Conservation (phyloP, 306 rosid species). For the Trichosanthes truncata region DNA sequence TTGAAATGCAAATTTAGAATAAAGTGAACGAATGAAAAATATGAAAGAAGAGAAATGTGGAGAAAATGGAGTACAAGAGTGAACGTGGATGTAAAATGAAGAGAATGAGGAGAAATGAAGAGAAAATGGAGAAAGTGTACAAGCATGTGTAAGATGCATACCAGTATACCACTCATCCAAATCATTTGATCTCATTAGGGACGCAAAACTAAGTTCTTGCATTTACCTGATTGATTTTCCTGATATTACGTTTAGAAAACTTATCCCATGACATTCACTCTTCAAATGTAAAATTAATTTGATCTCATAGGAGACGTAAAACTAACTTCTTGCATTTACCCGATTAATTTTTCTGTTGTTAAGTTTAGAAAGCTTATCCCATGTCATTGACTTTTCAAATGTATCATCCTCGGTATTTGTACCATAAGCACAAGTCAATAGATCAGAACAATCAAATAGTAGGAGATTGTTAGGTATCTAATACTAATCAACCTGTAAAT, state of each 20-base stretch:
- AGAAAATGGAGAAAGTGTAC: neutral
- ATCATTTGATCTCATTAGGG: neutral
- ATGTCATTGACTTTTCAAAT: conserved; percentile 17
- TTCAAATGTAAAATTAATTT: neutral
- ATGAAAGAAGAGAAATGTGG: neutral
- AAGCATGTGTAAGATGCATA: neutral
- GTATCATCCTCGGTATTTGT: conserved; percentile 35
- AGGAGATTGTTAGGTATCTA: too few species aligned
- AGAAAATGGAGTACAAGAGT: neutral
- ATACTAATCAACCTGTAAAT: too few species aligned
- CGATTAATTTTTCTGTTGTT: conserved; percentile 39
- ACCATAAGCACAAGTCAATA: conserved; percentile 19
- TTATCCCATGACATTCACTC: conserved; percentile 35
- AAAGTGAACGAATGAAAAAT: neutral
- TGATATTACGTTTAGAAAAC: conserved; percentile 49
- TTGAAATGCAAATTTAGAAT: neutral
- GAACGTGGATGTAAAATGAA: neutral
- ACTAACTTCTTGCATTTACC: conserved; percentile 21
- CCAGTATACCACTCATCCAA: neutral
- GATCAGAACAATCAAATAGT: neutral
- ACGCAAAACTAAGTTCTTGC: conserved; percentile 1
- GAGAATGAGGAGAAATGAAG: neutral
- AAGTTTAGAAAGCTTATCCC: conserved; percentile 55
- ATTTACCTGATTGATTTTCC: conserved; percentile 40
- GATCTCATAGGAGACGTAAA: neutral